Evolutionary conservation across 176 grass and related monocot genomes (phyloP).

Genomic region (Dendrocalamus sinicus): DNA sequence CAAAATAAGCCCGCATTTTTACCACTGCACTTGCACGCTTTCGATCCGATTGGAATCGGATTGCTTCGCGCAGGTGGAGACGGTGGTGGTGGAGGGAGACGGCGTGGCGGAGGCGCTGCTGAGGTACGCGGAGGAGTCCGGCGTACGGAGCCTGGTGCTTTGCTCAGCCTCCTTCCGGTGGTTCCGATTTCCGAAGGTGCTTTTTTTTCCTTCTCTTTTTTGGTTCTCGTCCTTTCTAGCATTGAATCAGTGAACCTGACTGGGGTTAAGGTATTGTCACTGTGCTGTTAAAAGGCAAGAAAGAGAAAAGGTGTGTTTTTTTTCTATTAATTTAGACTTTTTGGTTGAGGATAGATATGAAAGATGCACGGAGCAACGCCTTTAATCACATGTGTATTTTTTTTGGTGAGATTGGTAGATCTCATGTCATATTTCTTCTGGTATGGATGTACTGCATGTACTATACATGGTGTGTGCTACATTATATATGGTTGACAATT

Average conservation of each 20-base stretch:
- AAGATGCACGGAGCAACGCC: neutral
- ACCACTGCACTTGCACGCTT: neutral
- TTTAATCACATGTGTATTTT: constrained; percentile 26
- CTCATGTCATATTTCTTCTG: neutral
- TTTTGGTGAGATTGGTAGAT: neutral
- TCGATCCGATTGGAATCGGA: neutral
- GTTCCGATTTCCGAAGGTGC: constrained; percentile 51
- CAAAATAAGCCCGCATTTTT: neutral
- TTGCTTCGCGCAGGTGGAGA: constrained; percentile 55
- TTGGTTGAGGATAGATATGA: constrained; percentile 18
- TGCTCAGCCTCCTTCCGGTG: constrained; percentile 57
- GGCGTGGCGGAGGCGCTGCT: constrained; percentile 63
- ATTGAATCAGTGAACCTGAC: neutral
- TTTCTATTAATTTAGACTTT: constrained; percentile 41
- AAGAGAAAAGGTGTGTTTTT: neutral
- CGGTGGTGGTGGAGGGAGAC: constrained; percentile 74
- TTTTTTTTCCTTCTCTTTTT: neutral
- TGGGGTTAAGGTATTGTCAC: neutral
- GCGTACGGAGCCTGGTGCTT: constrained; percentile 74
- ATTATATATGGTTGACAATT: neutral
- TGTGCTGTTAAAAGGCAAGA: neutral
- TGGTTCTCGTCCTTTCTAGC: constrained; percentile 4
- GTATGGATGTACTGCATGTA: constrained; percentile 23
- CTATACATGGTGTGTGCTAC: neutral
- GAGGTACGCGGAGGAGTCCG: constrained; percentile 58